Evolutionary conservation across 2,329 filamentous ascomycete genomes (phyloP), one percentile per base, ranked within the genome.

Genomic region (Aspergillus uvarum): DNA sequence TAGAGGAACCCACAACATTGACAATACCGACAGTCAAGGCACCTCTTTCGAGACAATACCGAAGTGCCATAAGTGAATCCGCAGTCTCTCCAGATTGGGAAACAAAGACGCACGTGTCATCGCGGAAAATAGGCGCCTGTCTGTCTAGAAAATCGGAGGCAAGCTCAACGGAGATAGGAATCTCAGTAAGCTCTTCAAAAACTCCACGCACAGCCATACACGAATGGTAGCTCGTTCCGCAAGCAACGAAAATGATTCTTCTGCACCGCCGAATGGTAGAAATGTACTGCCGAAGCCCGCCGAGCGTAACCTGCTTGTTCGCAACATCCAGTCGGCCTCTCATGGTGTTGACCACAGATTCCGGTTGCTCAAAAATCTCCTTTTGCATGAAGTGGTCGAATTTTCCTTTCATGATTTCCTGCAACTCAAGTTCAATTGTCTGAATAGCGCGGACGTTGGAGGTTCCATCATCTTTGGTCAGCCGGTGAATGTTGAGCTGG

Each of bases 371-470:
- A 79, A 99, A 99, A 74, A 99, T 99, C 80, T 99, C 95, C 87
- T 99, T 99, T 79, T 99, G 95, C 95, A 99, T 99, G 85, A 97
- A 99, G 83, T 99, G 95, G 79, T 99, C 95, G 80, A 98, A 99
- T 77, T 95, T 96, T 80, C 95, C 95, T 89, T 99, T 99, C 95
- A 99, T 99, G 81, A 99, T 99, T 84, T 99, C 93, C 83, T 99
- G 95, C 66, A 99, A 89, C 84, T 99, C 92, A 54, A 99, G 90
- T 84, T 99, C 95, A 59, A 99, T 87, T 58, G 95, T 99, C 85
- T 99, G 95, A 77, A 99, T 99, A 71, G 91, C 92, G 77, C 95
- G 93, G 70, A 98, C 92, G 76, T 98, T 97, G 80, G 92, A 96
- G 75, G 90, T 93, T 68, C 94, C 94, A 76, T 98, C 94, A 70